Evolutionary conservation across 257 asterid genomes (phyloP), one percentile per base, ranked within the genome.

Genomic region (Plantago elongata): DNA sequence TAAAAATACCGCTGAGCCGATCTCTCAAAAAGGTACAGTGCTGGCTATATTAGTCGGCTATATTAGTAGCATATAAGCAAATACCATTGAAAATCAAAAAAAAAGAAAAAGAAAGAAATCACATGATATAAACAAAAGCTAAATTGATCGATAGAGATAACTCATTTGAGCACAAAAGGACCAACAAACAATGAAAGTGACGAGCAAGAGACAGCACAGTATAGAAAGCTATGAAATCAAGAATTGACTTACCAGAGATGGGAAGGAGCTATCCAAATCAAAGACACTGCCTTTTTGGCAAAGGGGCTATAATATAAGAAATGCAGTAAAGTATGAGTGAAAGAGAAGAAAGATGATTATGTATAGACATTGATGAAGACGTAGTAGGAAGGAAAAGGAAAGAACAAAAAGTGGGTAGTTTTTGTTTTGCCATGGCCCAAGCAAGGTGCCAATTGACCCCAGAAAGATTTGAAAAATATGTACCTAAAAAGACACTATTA

Each of bases 381-480:
- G 80, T 75, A 61, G 70, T 54, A 67, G 57, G 61, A 69, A 63
- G 47, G 63, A 52, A 44, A 54, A 45, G 38, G 67, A 70, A 63
- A 59, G 71, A 64, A 50, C 66, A 72, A 55, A 70, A 75, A 61
- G 76, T 75, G 65, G 84, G 79, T 78, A 63, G 70, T 52, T 67
- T 65, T 68, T 60, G 81, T 67, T 65, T 68, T 60, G 81, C 65
- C 78, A 70, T 76, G 90, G 85, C 74, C 75, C 78, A 84, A 71
- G 64, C 69, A 5, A 54, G n/a, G 61, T 64, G 22, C 52, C 63
- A 54, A 63, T 70, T 79, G 15, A 16, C 17, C 70, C 66, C 3
- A 44, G 43, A 67, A 55, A 18, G 48, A 46, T 17, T 62, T 16
- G 67, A 63, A 62, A 65, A 50, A 65, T 43, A 38, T 34, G 14